phyloP scores from a whole-genome alignment of 176 grass and related monocot species.

The Carex cristatella region DNA sequence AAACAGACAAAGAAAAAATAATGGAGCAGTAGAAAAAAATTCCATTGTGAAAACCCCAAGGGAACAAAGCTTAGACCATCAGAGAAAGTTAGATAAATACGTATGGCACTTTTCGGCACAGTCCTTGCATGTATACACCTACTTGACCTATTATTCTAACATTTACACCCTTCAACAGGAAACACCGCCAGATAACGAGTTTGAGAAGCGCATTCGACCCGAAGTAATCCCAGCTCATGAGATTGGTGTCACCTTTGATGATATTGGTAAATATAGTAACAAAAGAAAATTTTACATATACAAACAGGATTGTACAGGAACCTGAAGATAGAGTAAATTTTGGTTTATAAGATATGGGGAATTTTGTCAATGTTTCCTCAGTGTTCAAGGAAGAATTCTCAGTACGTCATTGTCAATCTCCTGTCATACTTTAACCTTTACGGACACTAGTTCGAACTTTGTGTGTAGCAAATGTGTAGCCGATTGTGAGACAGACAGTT shows the following conservation, averaged over 20 bases:
- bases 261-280: conserved; percentile 41
- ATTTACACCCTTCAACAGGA: conserved; percentile 41
- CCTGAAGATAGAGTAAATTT: background rate
- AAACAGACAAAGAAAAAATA: background rate
- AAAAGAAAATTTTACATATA: background rate
- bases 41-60: background rate
- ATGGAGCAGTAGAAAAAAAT: background rate
- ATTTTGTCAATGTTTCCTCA: background rate
- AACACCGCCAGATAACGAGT: conserved; percentile 85
- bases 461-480: background rate
- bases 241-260: conserved; percentile 92
- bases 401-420: background rate
- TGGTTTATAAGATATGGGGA: background rate
- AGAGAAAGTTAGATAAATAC: background rate
- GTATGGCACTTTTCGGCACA: background rate
- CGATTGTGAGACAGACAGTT: background rate
- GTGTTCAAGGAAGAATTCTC: background rate
- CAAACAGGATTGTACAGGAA: background rate
- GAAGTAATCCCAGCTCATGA: conserved; percentile 88
- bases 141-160: conserved; percentile 1
- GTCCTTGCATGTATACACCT: background rate
- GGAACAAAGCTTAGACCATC: background rate
- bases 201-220: conserved; percentile 89
- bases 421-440: background rate
- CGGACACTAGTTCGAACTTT: background rate